These are phyloP conservation scores for Ophiostoma pallidulum DNA, from an alignment of 2,329 filamentous ascomycete genomes.

Conservation along the genomic window DNA sequence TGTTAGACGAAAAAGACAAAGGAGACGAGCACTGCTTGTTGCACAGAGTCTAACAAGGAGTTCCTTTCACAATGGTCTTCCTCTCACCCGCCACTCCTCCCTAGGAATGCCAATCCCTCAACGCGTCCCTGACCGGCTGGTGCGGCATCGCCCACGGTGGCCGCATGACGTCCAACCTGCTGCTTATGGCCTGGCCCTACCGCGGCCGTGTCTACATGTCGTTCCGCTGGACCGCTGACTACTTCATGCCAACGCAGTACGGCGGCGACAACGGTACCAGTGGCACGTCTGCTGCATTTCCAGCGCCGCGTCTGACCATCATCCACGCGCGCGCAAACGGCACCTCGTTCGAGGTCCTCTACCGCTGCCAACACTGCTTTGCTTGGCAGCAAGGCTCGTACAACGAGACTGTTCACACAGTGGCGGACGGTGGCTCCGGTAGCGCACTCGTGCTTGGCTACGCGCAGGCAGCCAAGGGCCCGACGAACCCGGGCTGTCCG, in stretches of 20 bases:
- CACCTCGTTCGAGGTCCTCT: slow-evolving; percentile 52
- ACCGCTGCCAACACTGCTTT: slow-evolving; percentile 51
- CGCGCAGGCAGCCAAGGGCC: slow-evolving; percentile 37
- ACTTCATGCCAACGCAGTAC: slow-evolving; percentile 51
- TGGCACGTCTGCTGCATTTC: slow-evolving; percentile 5
- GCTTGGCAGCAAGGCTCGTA: slow-evolving; percentile 41
- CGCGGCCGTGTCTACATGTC: slow-evolving; percentile 45
- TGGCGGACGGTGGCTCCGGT: slow-evolving; percentile 18
- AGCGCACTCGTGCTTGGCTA: slow-evolving; percentile 41
- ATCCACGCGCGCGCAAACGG: slow-evolving; percentile 49
- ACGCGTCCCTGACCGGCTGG: slow-evolving; percentile 42
- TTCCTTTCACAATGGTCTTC: too few relatives aligned
- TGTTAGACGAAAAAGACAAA: too few relatives aligned
- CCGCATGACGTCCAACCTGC: slow-evolving; percentile 47
- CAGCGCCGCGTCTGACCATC: slow-evolving; percentile 35
- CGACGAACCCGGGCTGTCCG: slow-evolving; percentile 10
- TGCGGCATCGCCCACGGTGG: slow-evolving; percentile 47
- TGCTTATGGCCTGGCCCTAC: slow-evolving; percentile 49
- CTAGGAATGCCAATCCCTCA: slow-evolving; percentile 36
- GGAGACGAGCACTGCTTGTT: too few relatives aligned
- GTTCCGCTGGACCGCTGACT: slow-evolving; percentile 49
- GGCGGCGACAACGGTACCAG: slow-evolving; percentile 22
- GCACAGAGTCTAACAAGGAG: too few relatives aligned
- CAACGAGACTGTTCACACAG: slow-evolving; percentile 35
- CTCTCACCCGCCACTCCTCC: too few relatives aligned